Conservation (phyloP, 176 grass and related monocot genomes). For the Triticum aestivum region IWGSC_CS_RefSeq_v2.1 NC_057801.1:686881636-686882135, state of each 20-base stretch:
- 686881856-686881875: not conserved
- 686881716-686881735: constrained; percentile 47
- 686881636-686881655: not conserved
- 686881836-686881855: constrained; percentile 70
- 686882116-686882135: constrained; percentile 31
- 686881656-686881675: not conserved
- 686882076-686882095: constrained; percentile 56
- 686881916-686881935: not conserved
- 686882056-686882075: constrained; percentile 60
- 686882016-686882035: constrained; percentile 79
- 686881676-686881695: not conserved
- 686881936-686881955: not conserved
- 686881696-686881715: not conserved
- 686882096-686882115: constrained; percentile 28
- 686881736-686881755: constrained; percentile 67
- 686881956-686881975: constrained; percentile 40
- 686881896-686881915: not conserved
- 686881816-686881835: constrained; percentile 61
- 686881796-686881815: constrained; percentile 83
- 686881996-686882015: constrained; percentile 77
- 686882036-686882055: constrained; percentile 87
- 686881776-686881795: constrained; percentile 91
- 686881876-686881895: not conserved
- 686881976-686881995: constrained; percentile 65
- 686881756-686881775: constrained; percentile 72